A percentile compares a stretch with the other conserved stretches of the same genome.
Conservation (phyloP, 2,329 filamentous ascomycete species). For the Botrytis fabae region DNA sequence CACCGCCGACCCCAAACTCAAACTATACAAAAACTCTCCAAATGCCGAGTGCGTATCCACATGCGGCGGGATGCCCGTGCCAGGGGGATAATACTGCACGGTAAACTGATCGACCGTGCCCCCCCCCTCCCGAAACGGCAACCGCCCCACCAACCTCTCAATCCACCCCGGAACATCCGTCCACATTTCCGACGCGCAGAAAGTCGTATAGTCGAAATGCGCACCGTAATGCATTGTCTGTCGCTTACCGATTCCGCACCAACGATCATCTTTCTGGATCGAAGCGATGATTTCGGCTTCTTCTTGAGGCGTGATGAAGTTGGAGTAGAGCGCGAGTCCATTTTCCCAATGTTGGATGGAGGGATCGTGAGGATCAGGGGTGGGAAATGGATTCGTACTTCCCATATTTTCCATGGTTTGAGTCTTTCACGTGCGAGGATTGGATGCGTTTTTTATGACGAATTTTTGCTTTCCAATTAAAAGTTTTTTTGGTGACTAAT, state of each 20-base stretch:
- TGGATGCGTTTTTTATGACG: not conserved
- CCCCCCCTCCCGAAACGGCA: not conserved
- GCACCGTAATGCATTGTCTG: slow-evolving; percentile 5
- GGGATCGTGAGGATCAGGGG: not conserved
- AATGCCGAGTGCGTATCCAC: slow-evolving; percentile 57
- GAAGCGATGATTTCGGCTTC: not conserved
- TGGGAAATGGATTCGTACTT: not conserved
- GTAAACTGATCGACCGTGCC: slow-evolving; percentile 55
- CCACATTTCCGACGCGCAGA: not conserved
- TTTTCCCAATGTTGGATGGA: slow-evolving; percentile 12
- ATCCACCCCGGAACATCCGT: slow-evolving; percentile 1
- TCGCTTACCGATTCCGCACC: slow-evolving; percentile 3
- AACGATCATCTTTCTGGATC: slow-evolving; percentile 4
- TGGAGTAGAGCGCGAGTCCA: not conserved
- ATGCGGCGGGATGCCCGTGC: slow-evolving; percentile 60
- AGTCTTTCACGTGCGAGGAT: not conserved
- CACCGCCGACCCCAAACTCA: not conserved
- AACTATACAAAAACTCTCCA: slow-evolving; percentile 41
- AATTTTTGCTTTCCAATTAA: not conserved
- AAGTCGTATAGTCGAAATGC: slow-evolving; percentile 20
- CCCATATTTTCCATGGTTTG: not conserved
- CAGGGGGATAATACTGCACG: slow-evolving; percentile 60
- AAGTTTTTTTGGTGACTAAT: not conserved
- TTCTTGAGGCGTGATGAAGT: slow-evolving; percentile 5
- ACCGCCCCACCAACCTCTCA: not conserved